Evolutionary conservation across 2,329 filamentous ascomycete species (phyloP), one percentile per base, ranked within the genome.

Genomic region (Aspergillus brasiliensis): DNA sequence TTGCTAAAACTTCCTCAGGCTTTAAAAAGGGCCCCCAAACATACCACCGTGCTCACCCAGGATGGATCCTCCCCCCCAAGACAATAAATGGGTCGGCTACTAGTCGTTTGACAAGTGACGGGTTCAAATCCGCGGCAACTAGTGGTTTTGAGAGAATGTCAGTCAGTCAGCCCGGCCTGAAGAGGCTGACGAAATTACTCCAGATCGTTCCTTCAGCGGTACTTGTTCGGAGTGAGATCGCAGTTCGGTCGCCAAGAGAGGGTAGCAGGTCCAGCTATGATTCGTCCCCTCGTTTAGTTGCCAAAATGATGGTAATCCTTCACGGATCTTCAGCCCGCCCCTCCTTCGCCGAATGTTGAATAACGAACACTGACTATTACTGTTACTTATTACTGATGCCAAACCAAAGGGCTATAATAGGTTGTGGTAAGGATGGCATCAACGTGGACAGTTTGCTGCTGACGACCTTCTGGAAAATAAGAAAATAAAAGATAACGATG

Each of bases 1-100:
- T 46, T 60, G 15, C 46, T 42, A 55, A 56, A 59, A 47, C 53
- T 46, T 48, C 47, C 58, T 25, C 56, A 25, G 40, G 34, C 52
- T 28, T 15, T 17, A 15, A 17, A 25, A 15, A 25, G 15, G 25
- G 10, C 31, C 31, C 31, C 17, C 25, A 49, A 49, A 49, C 25
- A 49, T 51, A 51, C 51, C 40, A 59, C 57, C 38, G 31, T 55
- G 38, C 40, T 23, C 51, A 47, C 11, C 31, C 17, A 27, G 19
- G 23, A 56, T 48, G 57, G 52, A 56, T 56, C 57, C 23, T 21
- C 17, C 57, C 23, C n/a, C 17, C 46, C 46, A 49, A 27, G 23
- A 49, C 23, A 28, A 31, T 25, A 27, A 27, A 49, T 17, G 46
- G 25, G 46, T 13, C 46, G 23, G 46, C 25, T 27, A 28, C 25